A percentile compares a stretch with the other conserved stretches of the same genome.
Conservation (phyloP, 2,329 filamentous ascomycete species). For the Xylariaceae sp. region DNA sequence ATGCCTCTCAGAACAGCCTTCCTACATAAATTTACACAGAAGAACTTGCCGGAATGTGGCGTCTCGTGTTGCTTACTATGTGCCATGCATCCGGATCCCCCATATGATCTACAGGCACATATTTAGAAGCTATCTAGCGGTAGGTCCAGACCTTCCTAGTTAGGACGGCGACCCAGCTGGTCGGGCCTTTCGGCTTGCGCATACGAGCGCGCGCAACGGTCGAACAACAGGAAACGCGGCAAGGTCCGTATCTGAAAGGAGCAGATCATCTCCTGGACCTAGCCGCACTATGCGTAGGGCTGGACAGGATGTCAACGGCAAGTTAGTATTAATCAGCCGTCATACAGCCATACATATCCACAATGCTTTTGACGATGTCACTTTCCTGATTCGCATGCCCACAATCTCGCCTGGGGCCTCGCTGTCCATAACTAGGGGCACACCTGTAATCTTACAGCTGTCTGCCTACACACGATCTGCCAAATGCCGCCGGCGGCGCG, state of each 20-base stretch:
- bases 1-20: no score
- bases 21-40: no score
- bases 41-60: not conserved
- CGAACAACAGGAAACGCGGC: no score
- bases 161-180: slow-evolving; percentile 6
- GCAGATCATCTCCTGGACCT: not conserved
- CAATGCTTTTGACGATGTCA: not conserved
- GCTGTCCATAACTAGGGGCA: no score
- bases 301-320: no score
- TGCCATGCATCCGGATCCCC: not conserved
- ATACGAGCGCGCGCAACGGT: no score
- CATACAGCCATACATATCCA: no score
- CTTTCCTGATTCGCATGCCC: not conserved
- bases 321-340: no score
- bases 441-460: no score
- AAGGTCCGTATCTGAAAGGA: no score
- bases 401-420: no score
- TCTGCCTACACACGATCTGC: no score
- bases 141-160: not conserved
- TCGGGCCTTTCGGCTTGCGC: slow-evolving; percentile 1
- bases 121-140: not conserved
- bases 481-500: slow-evolving; percentile 8
- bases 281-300: slow-evolving; percentile 5
- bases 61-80: slow-evolving; percentile 11
- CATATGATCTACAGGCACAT: not conserved